Percentiles rank a stretch among this genome's conserved stretches.
Conservation (phyloP, 805 yeast genomes). For the Grigorovia humatica region DNA sequence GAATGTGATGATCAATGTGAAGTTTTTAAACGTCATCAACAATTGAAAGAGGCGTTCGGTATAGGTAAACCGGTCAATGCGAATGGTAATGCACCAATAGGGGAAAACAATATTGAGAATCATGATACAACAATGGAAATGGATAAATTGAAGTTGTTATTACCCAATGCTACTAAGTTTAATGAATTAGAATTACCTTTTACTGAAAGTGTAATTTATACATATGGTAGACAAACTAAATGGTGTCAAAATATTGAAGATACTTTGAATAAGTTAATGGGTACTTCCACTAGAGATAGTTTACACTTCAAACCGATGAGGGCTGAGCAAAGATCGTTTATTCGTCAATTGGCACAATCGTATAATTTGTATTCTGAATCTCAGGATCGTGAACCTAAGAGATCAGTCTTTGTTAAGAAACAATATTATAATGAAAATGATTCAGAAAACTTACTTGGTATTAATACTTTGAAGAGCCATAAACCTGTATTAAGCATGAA, state of each 20-base stretch:
- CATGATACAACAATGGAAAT: conserved; percentile 4
- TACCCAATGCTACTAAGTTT: conserved; percentile 17
- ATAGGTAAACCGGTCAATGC: conserved; percentile 1
- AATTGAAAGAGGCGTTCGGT: conserved; percentile 55
- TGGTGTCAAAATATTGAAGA: conserved; percentile 65
- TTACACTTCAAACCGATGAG: conserved; percentile 69
- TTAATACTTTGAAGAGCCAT: conserved; percentile 14
- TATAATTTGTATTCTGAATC: conserved; percentile 56
- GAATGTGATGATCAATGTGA: conserved; percentile 68
- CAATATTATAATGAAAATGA: conserved; percentile 3
- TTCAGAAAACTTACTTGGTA: not conserved
- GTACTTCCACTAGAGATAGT: conserved; percentile 30
- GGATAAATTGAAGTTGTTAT: conserved; percentile 11
- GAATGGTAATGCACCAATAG: conserved; percentile 2
- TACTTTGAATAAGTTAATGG: conserved; percentile 40
- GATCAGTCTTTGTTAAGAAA: conserved; percentile 56
- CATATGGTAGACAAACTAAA: conserved; percentile 43
- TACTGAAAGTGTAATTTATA: conserved; percentile 35
- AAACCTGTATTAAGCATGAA: conserved; percentile 17
- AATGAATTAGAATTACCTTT: conserved; percentile 31
- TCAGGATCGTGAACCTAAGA: conserved; percentile 71
- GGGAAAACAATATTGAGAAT: not conserved
- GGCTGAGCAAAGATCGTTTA: conserved; percentile 53
- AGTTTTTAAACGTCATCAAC: conserved; percentile 45
- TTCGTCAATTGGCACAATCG: conserved; percentile 55